Evolutionary conservation across 2,329 filamentous ascomycete species (phyloP).

Genomic region (Beauveria scarabaeidicola): DNA sequence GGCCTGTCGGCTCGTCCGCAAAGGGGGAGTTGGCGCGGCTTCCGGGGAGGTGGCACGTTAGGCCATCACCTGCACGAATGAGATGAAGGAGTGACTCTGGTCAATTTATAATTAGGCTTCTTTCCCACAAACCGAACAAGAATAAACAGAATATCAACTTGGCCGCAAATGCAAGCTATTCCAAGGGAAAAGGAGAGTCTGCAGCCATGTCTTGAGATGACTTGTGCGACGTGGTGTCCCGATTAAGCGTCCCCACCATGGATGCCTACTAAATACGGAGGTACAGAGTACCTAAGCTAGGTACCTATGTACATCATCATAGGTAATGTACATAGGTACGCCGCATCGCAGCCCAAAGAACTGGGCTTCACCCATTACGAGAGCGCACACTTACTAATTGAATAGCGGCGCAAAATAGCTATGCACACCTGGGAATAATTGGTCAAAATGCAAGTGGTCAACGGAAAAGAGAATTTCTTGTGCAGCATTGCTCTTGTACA

Average conservation of each 20-base stretch:
- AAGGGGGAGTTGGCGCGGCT: slow-evolving; percentile 2
- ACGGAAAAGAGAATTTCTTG: background rate
- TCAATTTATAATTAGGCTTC: background rate
- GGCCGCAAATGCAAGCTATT: background rate
- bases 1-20: slow-evolving; percentile 7
- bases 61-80: background rate
- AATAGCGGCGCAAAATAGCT: background rate
- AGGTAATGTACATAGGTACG: no score
- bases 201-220: background rate
- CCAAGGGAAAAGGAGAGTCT: background rate
- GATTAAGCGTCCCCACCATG: slow-evolving; percentile 2
- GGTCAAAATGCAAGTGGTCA: background rate
- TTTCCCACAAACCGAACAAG: background rate
- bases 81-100: background rate
- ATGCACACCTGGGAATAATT: background rate
- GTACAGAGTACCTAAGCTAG: no score
- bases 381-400: background rate
- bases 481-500: background rate
- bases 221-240: background rate
- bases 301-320: no score
- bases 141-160: background rate
- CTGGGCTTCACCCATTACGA: background rate
- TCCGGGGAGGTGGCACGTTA: background rate
- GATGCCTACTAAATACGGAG: background rate
- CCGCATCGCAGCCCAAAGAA: background rate